Base-by-base conservation (phyloP, 257 asterid genomes). In the Capsicum pubescens region DNA sequence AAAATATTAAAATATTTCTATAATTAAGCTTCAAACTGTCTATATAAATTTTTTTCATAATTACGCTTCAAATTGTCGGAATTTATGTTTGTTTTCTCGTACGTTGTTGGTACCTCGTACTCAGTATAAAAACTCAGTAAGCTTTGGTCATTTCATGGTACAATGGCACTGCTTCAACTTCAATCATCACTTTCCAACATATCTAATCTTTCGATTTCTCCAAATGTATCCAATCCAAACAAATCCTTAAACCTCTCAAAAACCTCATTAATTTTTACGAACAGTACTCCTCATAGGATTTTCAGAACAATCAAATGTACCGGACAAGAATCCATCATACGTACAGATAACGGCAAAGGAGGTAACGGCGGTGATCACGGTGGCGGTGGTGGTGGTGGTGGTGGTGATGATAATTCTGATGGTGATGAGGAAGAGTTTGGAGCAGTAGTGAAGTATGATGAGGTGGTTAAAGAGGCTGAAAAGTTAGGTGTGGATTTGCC, bases 401-500 rank as follows among this genome's bases (percentile, higher is more conserved):
- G 87, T 3, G 95, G 83, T 19, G 93, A 54, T 0, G 93, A 69
- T 7, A 91, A 56, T 3, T 91, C 82, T 26, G 95, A 87, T 72
- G 68, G 10, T 59, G 94, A 89, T 1, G 99, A 91, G 52, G 78
- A 84, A 39, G 97, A 94, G 87, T 92, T 93, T 44, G 98, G 98
- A 12, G 95, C 97, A 32, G 46, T 94, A 9, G 85, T 96, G 87
- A 96, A 86, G 83, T 94, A 83, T 79, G 97, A 91, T 10, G 97
- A 93, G 77, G 91, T 92, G 77, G 79, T 93, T 87, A 84, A 66
- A 14, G 98, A 92, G 88, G 97, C 91, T 4, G 93, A 93, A 83
- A 90, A 79, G 70, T 88, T 89, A 57, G 98, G 98, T 58, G 94
- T 90, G 71, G 76, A 69, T 87, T 88, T 96, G 74, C 99, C 99